These are phyloP conservation scores for Aquanectria penicillioides DNA, from an alignment of 2,329 filamentous ascomycete genomes.

Conservation along the genomic window DNA sequence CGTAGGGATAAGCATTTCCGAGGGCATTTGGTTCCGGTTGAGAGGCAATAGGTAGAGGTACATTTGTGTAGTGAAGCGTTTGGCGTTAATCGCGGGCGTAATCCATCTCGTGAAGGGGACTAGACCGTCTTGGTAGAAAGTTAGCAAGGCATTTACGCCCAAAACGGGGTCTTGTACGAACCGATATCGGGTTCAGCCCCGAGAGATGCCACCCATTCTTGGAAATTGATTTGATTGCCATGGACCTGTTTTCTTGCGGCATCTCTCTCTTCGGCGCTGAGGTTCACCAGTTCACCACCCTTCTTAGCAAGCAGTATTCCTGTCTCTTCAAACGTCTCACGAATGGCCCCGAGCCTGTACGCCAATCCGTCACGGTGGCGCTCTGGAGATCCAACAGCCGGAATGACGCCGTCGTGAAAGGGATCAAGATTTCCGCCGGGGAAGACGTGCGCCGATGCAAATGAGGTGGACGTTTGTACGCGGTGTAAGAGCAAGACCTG, in stretches of 20 bases:
- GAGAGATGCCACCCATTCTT: slow-evolving; percentile 67
- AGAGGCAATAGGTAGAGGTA: slow-evolving; percentile 88
- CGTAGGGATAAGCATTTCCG: slow-evolving; percentile 70
- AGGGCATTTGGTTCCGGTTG: slow-evolving; percentile 39
- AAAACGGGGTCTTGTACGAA: slow-evolving; percentile 45
- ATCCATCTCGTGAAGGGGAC: slow-evolving; percentile 93
- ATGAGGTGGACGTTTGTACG: slow-evolving; percentile 83
- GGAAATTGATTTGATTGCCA: slow-evolving; percentile 70
- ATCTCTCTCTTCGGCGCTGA: slow-evolving; percentile 70
- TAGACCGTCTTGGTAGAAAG: slow-evolving; percentile 62
- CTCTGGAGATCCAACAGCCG: slow-evolving; percentile 55
- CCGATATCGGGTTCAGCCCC: slow-evolving; percentile 74
- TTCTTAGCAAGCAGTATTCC: slow-evolving; percentile 80
- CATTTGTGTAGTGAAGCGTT: slow-evolving; percentile 95
- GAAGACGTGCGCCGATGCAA: slow-evolving; percentile 94
- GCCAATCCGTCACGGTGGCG: slow-evolving; percentile 76
- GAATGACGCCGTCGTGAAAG: slow-evolving; percentile 76
- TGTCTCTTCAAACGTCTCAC: slow-evolving; percentile 95
- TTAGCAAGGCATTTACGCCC: slow-evolving; percentile 15
- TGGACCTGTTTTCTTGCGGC: slow-evolving; percentile 76
- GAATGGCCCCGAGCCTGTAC: slow-evolving; percentile 85
- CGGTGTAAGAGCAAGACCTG: slow-evolving; percentile 89
- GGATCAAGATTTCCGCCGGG: slow-evolving; percentile 87
- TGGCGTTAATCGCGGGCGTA: slow-evolving; percentile 77
- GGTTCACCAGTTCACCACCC: slow-evolving; percentile 66